A percentile compares a stretch with the other conserved stretches of the same genome.
Evolutionary conservation across 2,329 filamentous ascomycete species (phyloP).

Genomic region (Fusarium decemcellulare): DNA sequence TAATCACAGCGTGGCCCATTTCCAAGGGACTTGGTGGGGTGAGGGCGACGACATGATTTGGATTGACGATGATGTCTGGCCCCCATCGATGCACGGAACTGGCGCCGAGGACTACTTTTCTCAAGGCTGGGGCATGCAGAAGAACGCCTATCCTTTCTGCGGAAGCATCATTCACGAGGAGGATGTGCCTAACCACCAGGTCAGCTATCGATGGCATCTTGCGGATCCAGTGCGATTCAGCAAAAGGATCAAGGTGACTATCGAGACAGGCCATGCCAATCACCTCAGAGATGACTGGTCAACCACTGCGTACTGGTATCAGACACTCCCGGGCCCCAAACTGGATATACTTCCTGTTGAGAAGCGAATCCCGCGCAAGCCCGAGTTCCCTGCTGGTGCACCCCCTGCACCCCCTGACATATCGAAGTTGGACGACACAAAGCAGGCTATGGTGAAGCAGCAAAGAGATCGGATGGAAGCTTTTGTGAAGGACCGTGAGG

Average conservation of each 20-base stretch:
- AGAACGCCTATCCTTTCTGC: constrained; percentile 51
- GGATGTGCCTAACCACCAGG: constrained; percentile 50
- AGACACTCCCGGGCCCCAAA: constrained; percentile 49
- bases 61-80: constrained; percentile 54
- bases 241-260: constrained; percentile 46
- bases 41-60: constrained; percentile 55
- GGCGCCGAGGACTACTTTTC: constrained; percentile 52
- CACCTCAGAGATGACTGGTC: constrained; percentile 51
- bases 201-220: constrained; percentile 52
- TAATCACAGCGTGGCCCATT: constrained; percentile 51
- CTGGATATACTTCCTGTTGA: constrained; percentile 47
- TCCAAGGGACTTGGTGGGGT: constrained; percentile 53
- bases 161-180: constrained; percentile 53
- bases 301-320: constrained; percentile 52
- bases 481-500: constrained; percentile 43
- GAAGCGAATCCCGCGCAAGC: constrained; percentile 38
- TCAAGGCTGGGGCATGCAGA: constrained; percentile 55
- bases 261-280: constrained; percentile 50
- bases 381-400: constrained; percentile 32
- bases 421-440: constrained; percentile 6
- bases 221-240: constrained; percentile 51
- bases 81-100: constrained; percentile 52
- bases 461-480: constrained; percentile 35
- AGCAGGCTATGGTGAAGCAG: constrained; percentile 29
- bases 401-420: constrained; percentile 19